These are phyloP conservation scores for Chlamydomonas reinhardtii DNA, from an alignment of 163 green algal species.

Conservation along the genomic window DNA sequence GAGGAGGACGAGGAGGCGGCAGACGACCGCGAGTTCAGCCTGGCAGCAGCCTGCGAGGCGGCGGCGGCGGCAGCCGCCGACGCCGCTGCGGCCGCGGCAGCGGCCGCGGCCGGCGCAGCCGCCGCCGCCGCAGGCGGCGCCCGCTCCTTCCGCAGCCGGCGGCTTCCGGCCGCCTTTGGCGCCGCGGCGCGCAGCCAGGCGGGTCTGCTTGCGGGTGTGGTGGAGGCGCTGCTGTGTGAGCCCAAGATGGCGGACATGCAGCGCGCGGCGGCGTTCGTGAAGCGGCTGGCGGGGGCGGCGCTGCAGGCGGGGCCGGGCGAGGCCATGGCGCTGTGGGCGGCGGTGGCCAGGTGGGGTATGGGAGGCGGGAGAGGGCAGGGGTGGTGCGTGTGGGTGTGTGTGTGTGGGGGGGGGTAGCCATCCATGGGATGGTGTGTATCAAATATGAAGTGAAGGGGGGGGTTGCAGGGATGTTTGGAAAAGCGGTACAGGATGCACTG, in stretches of 20 bases:
- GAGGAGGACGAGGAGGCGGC: constrained; percentile 11
- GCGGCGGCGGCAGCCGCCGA: background rate
- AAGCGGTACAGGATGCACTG: too few species aligned
- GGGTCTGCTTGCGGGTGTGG: constrained; percentile 18
- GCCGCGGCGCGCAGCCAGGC: too few species aligned
- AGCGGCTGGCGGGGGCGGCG: constrained; percentile 73
- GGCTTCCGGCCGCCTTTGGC: background rate
- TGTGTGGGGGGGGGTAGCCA: background rate
- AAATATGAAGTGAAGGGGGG: too few species aligned
- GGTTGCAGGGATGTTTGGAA: too few species aligned
- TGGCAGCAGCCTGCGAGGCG: background rate
- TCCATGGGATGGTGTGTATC: too few species aligned
- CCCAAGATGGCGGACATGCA: constrained; percentile 71
- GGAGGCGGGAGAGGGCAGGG: background rate
- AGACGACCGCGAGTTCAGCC: background rate
- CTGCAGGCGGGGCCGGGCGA: constrained; percentile 60
- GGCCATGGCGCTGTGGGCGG: constrained; percentile 61
- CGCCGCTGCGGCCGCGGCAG: constrained; percentile 6
- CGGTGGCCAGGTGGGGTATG: constrained; percentile 1
- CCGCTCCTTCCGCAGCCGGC: too few species aligned
- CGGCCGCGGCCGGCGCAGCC: background rate
- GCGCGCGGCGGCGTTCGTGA: constrained; percentile 80
- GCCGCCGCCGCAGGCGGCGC: background rate
- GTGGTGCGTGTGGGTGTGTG: too few species aligned
- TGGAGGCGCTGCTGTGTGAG: constrained; percentile 64